A percentile compares a stretch with the other conserved stretches of the same genome.
phyloP scores from a whole-genome alignment of 768 basidiomycete species.

The Xanthoconium stramineum region DNA sequence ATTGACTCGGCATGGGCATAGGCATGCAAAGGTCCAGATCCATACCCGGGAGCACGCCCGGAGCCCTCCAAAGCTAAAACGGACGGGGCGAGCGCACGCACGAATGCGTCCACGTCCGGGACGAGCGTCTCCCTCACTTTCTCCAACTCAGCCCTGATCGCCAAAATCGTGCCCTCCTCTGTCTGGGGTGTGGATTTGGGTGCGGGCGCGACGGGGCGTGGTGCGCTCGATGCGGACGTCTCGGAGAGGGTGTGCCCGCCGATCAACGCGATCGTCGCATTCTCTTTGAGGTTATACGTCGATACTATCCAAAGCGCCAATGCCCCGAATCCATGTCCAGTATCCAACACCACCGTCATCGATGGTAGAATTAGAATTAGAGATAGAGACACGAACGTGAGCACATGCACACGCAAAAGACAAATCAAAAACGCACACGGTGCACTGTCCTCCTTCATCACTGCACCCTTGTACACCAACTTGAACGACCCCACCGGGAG shows the following conservation, averaged over 20 bases:
- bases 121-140: slow-evolving; percentile 51
- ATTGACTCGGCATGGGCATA: too few species aligned
- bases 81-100: slow-evolving; percentile 30
- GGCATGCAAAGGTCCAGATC: too few species aligned
- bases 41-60: too few species aligned
- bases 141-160: slow-evolving; percentile 40
- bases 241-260: slow-evolving; percentile 36
- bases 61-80: too few species aligned
- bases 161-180: slow-evolving; percentile 34
- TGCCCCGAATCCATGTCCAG: background rate
- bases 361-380: too few species aligned
- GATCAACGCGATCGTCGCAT: slow-evolving; percentile 70
- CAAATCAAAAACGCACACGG: slow-evolving; percentile 44
- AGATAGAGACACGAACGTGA: background rate
- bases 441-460: slow-evolving; percentile 80
- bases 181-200: slow-evolving; percentile 29
- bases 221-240: background rate
- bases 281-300: slow-evolving; percentile 66
- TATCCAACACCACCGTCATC: background rate
- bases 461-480: slow-evolving; percentile 84
- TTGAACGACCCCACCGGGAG: slow-evolving; percentile 72
- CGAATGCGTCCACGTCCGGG: slow-evolving; percentile 57
- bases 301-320: slow-evolving; percentile 46
- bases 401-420: background rate
- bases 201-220: background rate